Conservation (phyloP, 192 early-diverging fungal genomes). For the Piromyces finnis region DNA sequence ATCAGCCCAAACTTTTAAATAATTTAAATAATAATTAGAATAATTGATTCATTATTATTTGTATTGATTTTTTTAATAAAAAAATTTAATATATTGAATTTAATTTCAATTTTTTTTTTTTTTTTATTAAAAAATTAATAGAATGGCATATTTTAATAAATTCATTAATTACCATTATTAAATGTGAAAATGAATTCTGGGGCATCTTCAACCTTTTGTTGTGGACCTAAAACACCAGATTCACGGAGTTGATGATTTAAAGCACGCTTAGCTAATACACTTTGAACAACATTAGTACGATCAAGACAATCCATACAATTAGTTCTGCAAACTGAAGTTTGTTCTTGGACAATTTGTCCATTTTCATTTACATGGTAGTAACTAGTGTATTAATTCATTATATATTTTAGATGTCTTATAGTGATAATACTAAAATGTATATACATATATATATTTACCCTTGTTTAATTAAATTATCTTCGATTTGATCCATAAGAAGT, state of each 20-base stretch:
- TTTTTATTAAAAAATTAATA: too few species aligned
- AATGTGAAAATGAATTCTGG: slow-evolving; percentile 50
- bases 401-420: background rate
- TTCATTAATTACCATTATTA: slow-evolving; percentile 43
- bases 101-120: too few species aligned
- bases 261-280: slow-evolving; percentile 56
- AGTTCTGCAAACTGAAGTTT: slow-evolving; percentile 71
- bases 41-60: too few species aligned
- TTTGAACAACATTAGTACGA: slow-evolving; percentile 96
- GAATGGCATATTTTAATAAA: too few species aligned
- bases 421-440: background rate
- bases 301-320: slow-evolving; percentile 99
- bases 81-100: too few species aligned
- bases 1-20: slow-evolving; percentile 98
- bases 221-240: slow-evolving; percentile 35
- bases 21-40: too few species aligned
- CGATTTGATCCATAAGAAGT: slow-evolving; percentile 61
- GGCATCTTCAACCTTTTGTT: slow-evolving; percentile 44
- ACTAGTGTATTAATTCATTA: slow-evolving; percentile 5
- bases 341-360: slow-evolving; percentile 33
- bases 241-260: slow-evolving; percentile 58
- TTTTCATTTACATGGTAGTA: slow-evolving; percentile 30
- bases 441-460: slow-evolving; percentile 12
- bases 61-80: too few species aligned
- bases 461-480: slow-evolving; percentile 39